These are phyloP conservation scores for Mycena maculata DNA, from an alignment of 768 basidiomycete species.

Conservation along the genomic window DNA sequence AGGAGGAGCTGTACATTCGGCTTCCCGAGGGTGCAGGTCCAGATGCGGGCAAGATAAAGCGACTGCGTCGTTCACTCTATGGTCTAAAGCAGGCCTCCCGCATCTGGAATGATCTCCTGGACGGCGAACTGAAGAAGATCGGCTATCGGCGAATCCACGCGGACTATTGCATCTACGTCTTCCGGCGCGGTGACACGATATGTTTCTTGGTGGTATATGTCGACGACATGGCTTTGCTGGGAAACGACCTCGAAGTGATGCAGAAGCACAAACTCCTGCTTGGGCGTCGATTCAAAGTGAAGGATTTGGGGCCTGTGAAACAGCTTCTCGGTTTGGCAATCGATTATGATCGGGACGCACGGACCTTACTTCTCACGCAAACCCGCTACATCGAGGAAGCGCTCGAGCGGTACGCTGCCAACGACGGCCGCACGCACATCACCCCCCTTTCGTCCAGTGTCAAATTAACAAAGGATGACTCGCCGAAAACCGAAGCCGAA, in stretches of 20 bases:
- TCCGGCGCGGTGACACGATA: neutral
- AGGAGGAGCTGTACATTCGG: slow-evolving; percentile 43
- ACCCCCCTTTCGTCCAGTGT: slow-evolving; percentile 21
- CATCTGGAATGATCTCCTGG: slow-evolving; percentile 43
- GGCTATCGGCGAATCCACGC: slow-evolving; percentile 35
- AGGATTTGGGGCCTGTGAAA: slow-evolving; percentile 24
- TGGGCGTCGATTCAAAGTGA: slow-evolving; percentile 29
- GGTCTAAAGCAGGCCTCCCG: slow-evolving; percentile 45
- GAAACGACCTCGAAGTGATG: neutral
- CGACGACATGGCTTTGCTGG: slow-evolving; percentile 30
- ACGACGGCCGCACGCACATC: neutral
- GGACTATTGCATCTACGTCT: slow-evolving; percentile 33
- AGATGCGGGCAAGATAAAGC: slow-evolving; percentile 12
- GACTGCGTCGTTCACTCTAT: slow-evolving; percentile 42
- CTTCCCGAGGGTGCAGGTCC: slow-evolving; percentile 29
- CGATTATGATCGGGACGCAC: slow-evolving; percentile 21
- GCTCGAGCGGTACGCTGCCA: neutral
- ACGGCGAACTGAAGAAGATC: slow-evolving; percentile 31
- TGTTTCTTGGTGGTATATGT: slow-evolving; percentile 38
- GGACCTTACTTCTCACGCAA: slow-evolving; percentile 31
- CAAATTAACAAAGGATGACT: neutral
- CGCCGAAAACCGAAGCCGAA: too few relatives aligned
- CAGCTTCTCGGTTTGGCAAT: slow-evolving; percentile 36
- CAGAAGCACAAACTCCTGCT: slow-evolving; percentile 22
- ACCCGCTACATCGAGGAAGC: slow-evolving; percentile 20